Evolutionary conservation across 495 filamentous ascomycete species (phyloP), one percentile per base, ranked within the genome.

Genomic region (Aspergillus bertholletiae): DNA sequence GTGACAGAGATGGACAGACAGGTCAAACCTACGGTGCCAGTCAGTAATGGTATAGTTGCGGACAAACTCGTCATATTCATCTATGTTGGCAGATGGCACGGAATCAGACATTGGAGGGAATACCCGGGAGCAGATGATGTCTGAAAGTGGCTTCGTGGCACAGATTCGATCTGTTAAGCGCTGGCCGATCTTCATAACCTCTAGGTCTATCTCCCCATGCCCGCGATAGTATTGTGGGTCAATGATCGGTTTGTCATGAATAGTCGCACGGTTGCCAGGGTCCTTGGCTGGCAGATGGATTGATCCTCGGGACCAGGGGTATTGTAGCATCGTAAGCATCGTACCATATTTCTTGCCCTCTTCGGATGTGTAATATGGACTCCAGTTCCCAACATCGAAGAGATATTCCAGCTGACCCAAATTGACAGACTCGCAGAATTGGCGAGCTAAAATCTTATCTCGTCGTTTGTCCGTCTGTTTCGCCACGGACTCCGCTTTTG

Each of bases 241-340:
- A 24, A 82, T 80, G 24, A 70, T 39, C 6, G 73, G 71, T 40
- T 68, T 71, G 35, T 66, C 34, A n/a, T 61, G 28, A 17, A 64
- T 22, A 1, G 53, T 56, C 3, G 40, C 44, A 62, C 39, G 18
- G 58, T 17, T 11, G 52, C 49, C 23, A 30, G 56, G 13, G 34
- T 47, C 7, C 47, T 13, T 39, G 9, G 56, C 28, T 48, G 57
- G 55, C 18, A 83, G 73, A 39, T 83, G 78, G 23, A 82, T 66
- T 22, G 61, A 71, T 0, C 81, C 80, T 11, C 65, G 57, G 0
- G 77, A 76, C 37, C 80, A 80, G 0, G 80, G 80, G 50, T 78
- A 76, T 57, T 82, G 78, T 5, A 82, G 66, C 61, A 83, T 80
- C 57, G 77, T 73, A 4, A 79, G 55, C 70, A 84, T 71, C 8